Evolutionary conservation across 148 eudicot species (phyloP).

Genomic region (Vaccinium corymbosum): DNA sequence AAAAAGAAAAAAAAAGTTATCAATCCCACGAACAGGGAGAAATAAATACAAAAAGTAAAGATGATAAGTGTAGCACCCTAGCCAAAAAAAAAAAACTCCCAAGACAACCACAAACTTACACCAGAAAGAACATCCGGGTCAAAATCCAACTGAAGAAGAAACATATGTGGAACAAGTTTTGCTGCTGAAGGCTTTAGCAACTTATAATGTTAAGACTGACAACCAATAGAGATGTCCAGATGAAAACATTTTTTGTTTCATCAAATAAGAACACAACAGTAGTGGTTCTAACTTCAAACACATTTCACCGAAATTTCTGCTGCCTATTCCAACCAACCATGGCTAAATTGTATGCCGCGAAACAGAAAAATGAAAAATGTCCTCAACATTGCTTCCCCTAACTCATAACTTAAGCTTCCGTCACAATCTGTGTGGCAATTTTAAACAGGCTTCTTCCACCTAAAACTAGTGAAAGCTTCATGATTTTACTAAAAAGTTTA

Average conservation of each 20-base stretch:
- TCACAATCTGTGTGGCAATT: neutral
- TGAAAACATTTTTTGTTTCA: neutral
- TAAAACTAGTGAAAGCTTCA: neutral
- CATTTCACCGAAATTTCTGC: neutral
- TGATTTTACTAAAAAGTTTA: neutral
- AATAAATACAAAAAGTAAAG: no score
- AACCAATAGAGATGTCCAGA: neutral
- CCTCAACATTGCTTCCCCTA: neutral
- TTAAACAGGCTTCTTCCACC: neutral
- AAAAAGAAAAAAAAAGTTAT: neutral
- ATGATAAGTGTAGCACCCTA: no score
- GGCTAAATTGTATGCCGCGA: neutral
- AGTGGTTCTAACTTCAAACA: constrained; percentile 4
- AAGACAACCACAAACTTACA: neutral
- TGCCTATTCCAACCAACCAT: neutral
- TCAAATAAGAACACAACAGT: neutral
- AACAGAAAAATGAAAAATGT: neutral
- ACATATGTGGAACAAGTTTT: neutral
- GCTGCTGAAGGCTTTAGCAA: neutral
- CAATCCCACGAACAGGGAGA: no score
- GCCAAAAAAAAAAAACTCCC: neutral
- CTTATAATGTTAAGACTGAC: neutral
- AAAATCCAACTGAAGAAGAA: neutral
- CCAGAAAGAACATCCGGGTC: neutral
- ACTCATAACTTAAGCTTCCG: neutral